Percentiles rank a stretch among this genome's conserved stretches.
phyloP scores from a whole-genome alignment of 2,329 filamentous ascomycete genomes.

The Ceratocystis variospora region DNA sequence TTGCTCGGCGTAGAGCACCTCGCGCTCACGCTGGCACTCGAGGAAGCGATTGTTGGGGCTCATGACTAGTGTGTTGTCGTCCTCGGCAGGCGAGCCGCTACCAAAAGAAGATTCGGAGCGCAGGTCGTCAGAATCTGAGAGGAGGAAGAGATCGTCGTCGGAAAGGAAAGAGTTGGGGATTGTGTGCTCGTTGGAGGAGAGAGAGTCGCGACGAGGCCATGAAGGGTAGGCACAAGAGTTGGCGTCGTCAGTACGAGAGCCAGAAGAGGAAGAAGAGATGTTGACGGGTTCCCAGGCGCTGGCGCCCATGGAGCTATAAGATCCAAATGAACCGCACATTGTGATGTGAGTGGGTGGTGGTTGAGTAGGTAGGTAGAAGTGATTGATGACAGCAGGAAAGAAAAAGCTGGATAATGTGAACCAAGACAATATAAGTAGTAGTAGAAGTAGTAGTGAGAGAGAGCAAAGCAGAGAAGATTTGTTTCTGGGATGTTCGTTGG shows the following conservation, averaged over 20 bases:
- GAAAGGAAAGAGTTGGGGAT: slow-evolving; percentile 22
- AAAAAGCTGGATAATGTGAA: background rate
- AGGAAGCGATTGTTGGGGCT: slow-evolving; percentile 12
- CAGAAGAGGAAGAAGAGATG: slow-evolving; percentile 31
- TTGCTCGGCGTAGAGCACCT: slow-evolving; percentile 25
- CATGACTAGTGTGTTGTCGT: slow-evolving; percentile 5
- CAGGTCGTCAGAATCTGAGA: slow-evolving; percentile 2
- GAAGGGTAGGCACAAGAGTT: slow-evolving; percentile 44
- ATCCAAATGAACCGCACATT: slow-evolving; percentile 40
- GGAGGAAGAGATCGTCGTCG: slow-evolving; percentile 21
- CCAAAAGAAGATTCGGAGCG: slow-evolving; percentile 10
- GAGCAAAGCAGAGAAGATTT: background rate
- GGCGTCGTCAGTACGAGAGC: slow-evolving; percentile 29
- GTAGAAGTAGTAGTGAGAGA: background rate
- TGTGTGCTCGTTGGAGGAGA: slow-evolving; percentile 28
- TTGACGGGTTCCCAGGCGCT: slow-evolving; percentile 32
- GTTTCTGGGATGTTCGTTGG: background rate
- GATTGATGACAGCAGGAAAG: background rate
- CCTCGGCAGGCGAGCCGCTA: slow-evolving; percentile 8
- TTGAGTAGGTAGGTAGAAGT: background rate
- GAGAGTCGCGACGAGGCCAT: slow-evolving; percentile 43
- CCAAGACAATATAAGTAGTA: background rate
- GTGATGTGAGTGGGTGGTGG: slow-evolving; percentile 15
- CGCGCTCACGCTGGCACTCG: slow-evolving; percentile 15
- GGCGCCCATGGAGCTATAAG: slow-evolving; percentile 39